phyloP scores from a whole-genome alignment of 768 basidiomycete species.

The Rhodotorula sphaerocarpa region DNA sequence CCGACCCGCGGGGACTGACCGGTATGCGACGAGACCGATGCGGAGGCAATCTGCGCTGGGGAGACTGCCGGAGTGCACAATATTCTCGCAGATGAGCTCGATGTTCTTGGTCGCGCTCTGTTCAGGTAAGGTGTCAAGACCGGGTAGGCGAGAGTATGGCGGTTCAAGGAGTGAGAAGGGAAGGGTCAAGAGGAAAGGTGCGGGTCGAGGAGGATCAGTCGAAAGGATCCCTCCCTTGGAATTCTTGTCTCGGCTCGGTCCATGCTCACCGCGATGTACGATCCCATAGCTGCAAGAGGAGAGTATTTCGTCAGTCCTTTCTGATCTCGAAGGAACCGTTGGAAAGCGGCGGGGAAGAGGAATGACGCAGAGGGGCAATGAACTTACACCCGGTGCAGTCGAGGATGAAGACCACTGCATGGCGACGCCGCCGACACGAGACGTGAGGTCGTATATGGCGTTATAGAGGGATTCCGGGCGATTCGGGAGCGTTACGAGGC shows the following conservation, averaged over 20 bases:
- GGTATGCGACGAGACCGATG: slow-evolving; percentile 82
- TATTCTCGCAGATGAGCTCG: slow-evolving; percentile 85
- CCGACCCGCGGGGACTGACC: slow-evolving; percentile 41
- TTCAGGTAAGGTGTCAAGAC: too few species aligned
- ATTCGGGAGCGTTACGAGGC: neutral
- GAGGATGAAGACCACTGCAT: slow-evolving; percentile 33
- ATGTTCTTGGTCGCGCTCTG: slow-evolving; percentile 78
- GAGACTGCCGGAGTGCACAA: slow-evolving; percentile 88
- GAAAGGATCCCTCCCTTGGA: too few species aligned
- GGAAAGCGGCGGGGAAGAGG: too few species aligned
- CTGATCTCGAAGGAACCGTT: too few species aligned
- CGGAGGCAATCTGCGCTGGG: slow-evolving; percentile 76
- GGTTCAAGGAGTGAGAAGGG: neutral
- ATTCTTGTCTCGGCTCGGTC: too few species aligned
- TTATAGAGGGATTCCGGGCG: too few species aligned
- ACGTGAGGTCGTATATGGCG: neutral
- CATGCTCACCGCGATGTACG: slow-evolving; percentile 28
- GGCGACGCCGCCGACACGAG: too few species aligned
- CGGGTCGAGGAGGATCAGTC: too few species aligned
- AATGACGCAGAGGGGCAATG: neutral
- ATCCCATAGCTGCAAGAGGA: slow-evolving; percentile 25
- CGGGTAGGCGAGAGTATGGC: too few species aligned
- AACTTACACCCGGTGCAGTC: slow-evolving; percentile 31
- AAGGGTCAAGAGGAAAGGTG: too few species aligned
- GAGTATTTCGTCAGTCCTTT: neutral